Conservation (phyloP, 2,329 filamentous ascomycete species). For the Trichothecium roseum region DNA sequence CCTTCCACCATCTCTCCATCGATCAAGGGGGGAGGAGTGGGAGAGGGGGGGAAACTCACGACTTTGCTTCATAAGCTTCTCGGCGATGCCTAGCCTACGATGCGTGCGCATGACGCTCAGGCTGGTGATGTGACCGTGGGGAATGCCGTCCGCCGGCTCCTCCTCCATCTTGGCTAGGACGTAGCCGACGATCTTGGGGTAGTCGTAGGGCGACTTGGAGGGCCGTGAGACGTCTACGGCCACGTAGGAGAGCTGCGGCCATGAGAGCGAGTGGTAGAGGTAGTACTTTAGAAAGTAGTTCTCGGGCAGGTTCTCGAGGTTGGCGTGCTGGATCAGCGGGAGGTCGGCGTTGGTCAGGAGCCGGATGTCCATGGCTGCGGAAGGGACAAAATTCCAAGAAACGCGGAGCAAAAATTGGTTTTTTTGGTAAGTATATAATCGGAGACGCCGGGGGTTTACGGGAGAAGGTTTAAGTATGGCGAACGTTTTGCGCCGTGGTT, state of each 20-base stretch:
- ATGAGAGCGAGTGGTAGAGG: slow-evolving; percentile 95
- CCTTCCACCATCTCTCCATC: too few species aligned
- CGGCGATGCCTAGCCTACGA: slow-evolving; percentile 78
- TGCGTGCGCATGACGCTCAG: slow-evolving; percentile 96
- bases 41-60: slow-evolving; percentile 57
- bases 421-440: too few species aligned
- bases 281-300: slow-evolving; percentile 99
- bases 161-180: slow-evolving; percentile 99
- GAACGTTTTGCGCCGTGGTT: too few species aligned
- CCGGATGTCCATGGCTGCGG: slow-evolving; percentile 70
- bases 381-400: too few species aligned
- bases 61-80: slow-evolving; percentile 95
- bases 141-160: slow-evolving; percentile 81
- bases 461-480: too few species aligned
- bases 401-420: too few species aligned
- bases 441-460: too few species aligned
- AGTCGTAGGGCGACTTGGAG: slow-evolving; percentile 68
- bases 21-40: too few species aligned
- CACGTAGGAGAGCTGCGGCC: slow-evolving; percentile 95
- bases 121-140: slow-evolving; percentile 93
- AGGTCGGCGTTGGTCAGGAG: slow-evolving; percentile 75
- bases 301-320: slow-evolving; percentile 97
- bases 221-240: slow-evolving; percentile 85
- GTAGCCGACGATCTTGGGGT: slow-evolving; percentile 96
- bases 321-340: slow-evolving; percentile 90